Evolutionary conservation across 2,329 filamentous ascomycete species (phyloP).

Genomic region (Malbranchea zuffiana): DNA sequence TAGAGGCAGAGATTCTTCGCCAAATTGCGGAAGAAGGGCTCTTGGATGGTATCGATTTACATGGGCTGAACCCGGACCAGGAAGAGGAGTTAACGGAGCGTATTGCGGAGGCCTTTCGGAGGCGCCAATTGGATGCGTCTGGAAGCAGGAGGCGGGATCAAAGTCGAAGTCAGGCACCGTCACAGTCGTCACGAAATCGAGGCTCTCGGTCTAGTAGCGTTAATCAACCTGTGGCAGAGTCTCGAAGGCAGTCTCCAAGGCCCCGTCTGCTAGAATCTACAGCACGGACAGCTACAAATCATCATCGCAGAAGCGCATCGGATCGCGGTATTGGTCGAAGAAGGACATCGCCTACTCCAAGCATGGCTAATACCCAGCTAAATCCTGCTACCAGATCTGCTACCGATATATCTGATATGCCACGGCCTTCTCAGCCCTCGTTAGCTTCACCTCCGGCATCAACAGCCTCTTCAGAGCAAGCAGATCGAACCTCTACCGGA

Average conservation of each 20-base stretch:
- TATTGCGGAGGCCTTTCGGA: constrained; percentile 78
- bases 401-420: constrained; percentile 2
- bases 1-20: constrained; percentile 77
- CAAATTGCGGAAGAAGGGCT: constrained; percentile 83
- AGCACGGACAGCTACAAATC: constrained; percentile 16
- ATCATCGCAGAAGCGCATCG: constrained; percentile 28
- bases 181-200: background rate
- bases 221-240: background rate
- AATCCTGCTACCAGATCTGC: constrained; percentile 3
- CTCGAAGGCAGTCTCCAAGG: constrained; percentile 14
- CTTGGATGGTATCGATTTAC: constrained; percentile 76
- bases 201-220: constrained; percentile 3
- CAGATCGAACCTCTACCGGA: background rate
- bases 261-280: constrained; percentile 27
- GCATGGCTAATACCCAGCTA: constrained; percentile 1
- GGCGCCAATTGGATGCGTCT: constrained; percentile 54
- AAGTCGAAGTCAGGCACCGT: background rate
- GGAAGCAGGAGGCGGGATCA: constrained; percentile 19
- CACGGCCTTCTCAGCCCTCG: background rate
- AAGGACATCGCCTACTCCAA: constrained; percentile 23
- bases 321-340: constrained; percentile 26
- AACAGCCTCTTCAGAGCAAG: constrained; percentile 5
- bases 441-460: background rate
- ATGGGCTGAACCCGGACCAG: constrained; percentile 70
- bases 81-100: constrained; percentile 85